Evolutionary conservation across 1,139 yeast genomes (phyloP).

Genomic region (Taphrina flavorubra): DNA sequence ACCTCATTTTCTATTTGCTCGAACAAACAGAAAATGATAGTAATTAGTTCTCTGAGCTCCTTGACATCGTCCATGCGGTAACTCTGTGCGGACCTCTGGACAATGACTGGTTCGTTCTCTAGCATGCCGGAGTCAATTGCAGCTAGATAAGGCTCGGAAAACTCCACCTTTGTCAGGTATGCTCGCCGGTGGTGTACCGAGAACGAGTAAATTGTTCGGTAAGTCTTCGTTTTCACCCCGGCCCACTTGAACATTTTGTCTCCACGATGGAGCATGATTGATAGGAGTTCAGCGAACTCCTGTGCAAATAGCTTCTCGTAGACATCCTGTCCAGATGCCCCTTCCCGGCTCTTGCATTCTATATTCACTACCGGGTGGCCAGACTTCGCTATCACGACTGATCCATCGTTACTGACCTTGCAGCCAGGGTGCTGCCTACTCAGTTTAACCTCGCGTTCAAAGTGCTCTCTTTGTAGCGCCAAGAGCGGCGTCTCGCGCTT

Average conservation of each 20-base stretch:
- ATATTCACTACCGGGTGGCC: not conserved
- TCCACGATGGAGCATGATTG: not conserved
- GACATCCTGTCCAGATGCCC: not conserved
- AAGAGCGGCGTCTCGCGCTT: not conserved
- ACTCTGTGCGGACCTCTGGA: not conserved
- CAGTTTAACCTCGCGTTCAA: not conserved
- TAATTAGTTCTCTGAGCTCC: constrained; percentile 1
- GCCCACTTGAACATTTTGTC: constrained; percentile 1
- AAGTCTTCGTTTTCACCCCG: not conserved
- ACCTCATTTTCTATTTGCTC: not conserved
- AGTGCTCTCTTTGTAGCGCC: not conserved
- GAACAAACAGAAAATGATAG: constrained; percentile 2
- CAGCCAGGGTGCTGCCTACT: constrained; percentile 2
- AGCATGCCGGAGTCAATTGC: not conserved
- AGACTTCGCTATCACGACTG: not conserved
- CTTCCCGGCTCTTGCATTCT: constrained; percentile 9
- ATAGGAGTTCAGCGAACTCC: constrained; percentile 3
- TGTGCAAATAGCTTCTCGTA: constrained; percentile 3
- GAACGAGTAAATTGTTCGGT: not conserved
- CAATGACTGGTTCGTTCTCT: not conserved
- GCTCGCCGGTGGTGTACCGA: constrained; percentile 11
- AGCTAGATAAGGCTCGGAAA: not conserved
- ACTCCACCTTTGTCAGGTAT: not conserved
- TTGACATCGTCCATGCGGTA: constrained; percentile 5
- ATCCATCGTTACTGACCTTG: constrained; percentile 4